Evolutionary conservation across 495 filamentous ascomycete species (phyloP), one percentile per base, ranked within the genome.

Genomic region (Amniculicola lignicola): DNA sequence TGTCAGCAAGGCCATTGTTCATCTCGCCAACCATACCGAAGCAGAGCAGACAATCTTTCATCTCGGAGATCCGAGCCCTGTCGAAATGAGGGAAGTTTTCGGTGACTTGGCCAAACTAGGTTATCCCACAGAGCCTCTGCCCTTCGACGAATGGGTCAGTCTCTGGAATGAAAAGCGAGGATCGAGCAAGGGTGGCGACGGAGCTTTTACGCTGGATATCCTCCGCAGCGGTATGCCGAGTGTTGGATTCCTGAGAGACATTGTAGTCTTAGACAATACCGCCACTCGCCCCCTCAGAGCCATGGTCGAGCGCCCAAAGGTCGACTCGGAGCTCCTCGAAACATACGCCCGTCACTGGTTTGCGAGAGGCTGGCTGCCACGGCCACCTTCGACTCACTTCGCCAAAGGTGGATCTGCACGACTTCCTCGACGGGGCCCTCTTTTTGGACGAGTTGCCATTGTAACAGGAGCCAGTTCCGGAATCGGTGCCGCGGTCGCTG

Each of bases 281-380:
- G 63, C 69, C 22, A 85, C 84, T 0, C 66, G 73, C 6, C 81
- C 80, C 9, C 75, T 77, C 62, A 77, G 82, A 14, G 69, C 69
- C 4, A 76, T 71, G 1, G 74, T 87, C 2, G 71, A 80, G 54
- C 77, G 82, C 6, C 80, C 82, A 14, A 79, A 79, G 62, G 80
- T 87, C 25, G 82, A 85, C 43, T 68, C 54, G 22, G 72, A 75
- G 3, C 62, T 87, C 29, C 74, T 86, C 0, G 79, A 82, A 65
- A 86, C 79, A 0, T 87, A 87, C 61, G 74, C 81, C 23, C 80
- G 83, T 5, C 82, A 86, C 62, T 87, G 84, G 78, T 87, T 79
- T 59, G 82, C 82, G 21, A 69, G 84, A 63, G 84, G 83, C 23
- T 87, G 84, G 84, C 70, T 87, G 7, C 72, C 78, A 10, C 67